phyloP scores from a whole-genome alignment of 768 basidiomycete species.

The Heimioporus sp. region DNA sequence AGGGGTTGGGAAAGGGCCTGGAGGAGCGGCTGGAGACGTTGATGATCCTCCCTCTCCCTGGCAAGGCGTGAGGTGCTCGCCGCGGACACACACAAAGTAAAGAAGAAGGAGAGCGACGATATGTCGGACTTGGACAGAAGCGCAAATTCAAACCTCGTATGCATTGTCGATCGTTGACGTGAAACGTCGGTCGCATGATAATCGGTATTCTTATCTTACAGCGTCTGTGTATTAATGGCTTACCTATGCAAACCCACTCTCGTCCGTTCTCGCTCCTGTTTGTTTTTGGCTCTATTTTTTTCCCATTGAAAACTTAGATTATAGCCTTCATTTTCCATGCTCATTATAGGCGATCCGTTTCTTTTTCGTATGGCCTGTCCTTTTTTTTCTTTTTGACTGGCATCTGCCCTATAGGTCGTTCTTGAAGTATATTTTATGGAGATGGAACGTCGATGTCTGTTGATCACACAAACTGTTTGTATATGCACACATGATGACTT shows the following conservation, averaged over 20 bases:
- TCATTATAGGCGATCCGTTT: conserved; percentile 9
- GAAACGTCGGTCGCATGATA: conserved; percentile 14
- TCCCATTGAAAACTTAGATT: background rate
- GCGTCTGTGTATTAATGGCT: conserved; percentile 23
- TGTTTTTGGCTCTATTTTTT: background rate
- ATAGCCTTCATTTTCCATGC: background rate
- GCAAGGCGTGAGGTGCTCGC: conserved; percentile 16
- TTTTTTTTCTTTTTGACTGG: background rate
- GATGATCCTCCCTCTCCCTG: conserved; percentile 33
- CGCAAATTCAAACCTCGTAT: no score
- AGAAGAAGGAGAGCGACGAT: no score
- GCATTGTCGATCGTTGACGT: conserved; percentile 5
- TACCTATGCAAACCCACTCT: conserved; percentile 18
- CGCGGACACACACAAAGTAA: no score
- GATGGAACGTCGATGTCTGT: no score
- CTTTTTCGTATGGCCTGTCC: background rate
- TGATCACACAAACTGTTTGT: no score
- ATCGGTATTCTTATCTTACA: conserved; percentile 24
- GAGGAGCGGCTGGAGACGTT: conserved; percentile 77
- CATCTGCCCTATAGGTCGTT: background rate
- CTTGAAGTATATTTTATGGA: no score
- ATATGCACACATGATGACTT: no score
- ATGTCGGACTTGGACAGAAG: no score
- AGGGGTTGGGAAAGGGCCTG: conserved; percentile 77
- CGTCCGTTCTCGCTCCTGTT: background rate